Conservation (phyloP, 2,329 filamentous ascomycete species). For the Aspergillus sp. region DNA sequence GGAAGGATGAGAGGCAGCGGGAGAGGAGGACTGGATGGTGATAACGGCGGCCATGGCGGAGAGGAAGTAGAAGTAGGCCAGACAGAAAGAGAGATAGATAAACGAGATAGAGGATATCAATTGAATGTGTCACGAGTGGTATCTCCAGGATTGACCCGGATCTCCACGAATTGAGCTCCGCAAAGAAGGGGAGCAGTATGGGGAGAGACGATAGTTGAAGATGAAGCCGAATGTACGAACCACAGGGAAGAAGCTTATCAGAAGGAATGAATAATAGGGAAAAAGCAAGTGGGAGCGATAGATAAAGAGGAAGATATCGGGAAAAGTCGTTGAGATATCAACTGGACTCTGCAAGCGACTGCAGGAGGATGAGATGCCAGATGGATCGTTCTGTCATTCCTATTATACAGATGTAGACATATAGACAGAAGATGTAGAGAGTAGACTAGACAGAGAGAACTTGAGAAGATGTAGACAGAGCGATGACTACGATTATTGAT, state of each 20-base stretch:
- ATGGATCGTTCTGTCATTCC: constrained; percentile 28
- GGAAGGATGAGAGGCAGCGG: constrained; percentile 20
- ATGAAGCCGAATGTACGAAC: too few species aligned
- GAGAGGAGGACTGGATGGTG: constrained; percentile 35
- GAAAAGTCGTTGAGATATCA: too few species aligned
- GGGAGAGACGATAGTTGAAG: too few species aligned
- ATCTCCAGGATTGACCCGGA: too few species aligned
- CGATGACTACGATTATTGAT: too few species aligned
- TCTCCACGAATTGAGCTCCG: too few species aligned
- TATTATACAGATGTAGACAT: not conserved
- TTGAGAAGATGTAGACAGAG: not conserved
- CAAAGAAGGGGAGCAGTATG: too few species aligned
- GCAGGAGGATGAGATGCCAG: constrained; percentile 23
- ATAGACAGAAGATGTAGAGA: not conserved
- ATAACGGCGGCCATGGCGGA: constrained; percentile 34
- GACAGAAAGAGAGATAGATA: constrained; percentile 7
- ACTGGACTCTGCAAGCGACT: constrained; percentile 15
- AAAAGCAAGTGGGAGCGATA: not conserved
- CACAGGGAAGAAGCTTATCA: too few species aligned
- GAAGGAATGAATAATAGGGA: too few species aligned
- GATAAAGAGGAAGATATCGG: constrained; percentile 2
- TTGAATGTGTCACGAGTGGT: too few species aligned
- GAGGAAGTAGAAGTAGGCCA: constrained; percentile 4
- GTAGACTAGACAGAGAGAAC: not conserved
- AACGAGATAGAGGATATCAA: constrained; percentile 1